Conservation (phyloP, 2,329 filamentous ascomycete species). For the Sporothrix pseudoabietina region DNA sequence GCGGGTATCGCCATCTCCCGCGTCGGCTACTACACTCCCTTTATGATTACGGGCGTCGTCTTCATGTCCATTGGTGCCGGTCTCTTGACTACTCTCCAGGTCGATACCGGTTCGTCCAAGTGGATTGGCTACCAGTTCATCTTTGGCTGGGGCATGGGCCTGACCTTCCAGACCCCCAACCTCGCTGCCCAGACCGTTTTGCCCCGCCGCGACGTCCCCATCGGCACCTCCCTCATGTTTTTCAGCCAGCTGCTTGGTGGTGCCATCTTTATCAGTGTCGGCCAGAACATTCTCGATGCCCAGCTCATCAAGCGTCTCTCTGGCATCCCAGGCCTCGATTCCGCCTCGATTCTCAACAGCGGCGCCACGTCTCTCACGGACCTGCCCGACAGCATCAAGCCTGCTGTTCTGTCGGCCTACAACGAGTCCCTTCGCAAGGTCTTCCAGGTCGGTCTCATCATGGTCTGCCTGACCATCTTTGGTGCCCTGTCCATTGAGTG, state of each 20-base stretch:
- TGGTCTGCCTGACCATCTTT: slow-evolving; percentile 56
- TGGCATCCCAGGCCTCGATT: slow-evolving; percentile 39
- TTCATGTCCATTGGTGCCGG: slow-evolving; percentile 47
- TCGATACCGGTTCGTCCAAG: slow-evolving; percentile 39
- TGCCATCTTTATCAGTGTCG: slow-evolving; percentile 50
- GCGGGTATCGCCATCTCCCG: slow-evolving; percentile 45
- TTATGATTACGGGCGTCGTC: slow-evolving; percentile 46
- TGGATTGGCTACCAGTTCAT: slow-evolving; percentile 51
- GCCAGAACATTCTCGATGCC: slow-evolving; percentile 49
- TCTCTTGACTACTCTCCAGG: slow-evolving; percentile 45
- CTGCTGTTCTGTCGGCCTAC: slow-evolving; percentile 50
- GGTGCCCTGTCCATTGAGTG: slow-evolving; percentile 62
- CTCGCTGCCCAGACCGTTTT: slow-evolving; percentile 52
- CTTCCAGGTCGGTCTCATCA: slow-evolving; percentile 62
- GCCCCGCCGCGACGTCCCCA: slow-evolving; percentile 45
- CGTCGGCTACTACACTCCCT: slow-evolving; percentile 51
- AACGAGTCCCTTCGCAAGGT: slow-evolving; percentile 61
- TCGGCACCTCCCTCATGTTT: slow-evolving; percentile 50
- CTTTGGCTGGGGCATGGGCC: slow-evolving; percentile 49
- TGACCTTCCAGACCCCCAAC: slow-evolving; percentile 50
- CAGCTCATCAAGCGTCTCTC: slow-evolving; percentile 44
- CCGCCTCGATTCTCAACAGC: slow-evolving; percentile 32
- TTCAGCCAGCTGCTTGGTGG: slow-evolving; percentile 52
- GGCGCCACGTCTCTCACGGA: slow-evolving; percentile 36
- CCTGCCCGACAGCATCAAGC: slow-evolving; percentile 36